A percentile compares a stretch with the other conserved stretches of the same genome.
Evolutionary conservation across 768 basidiomycete species (phyloP).

Genomic region (Ramaria rubella): DNA sequence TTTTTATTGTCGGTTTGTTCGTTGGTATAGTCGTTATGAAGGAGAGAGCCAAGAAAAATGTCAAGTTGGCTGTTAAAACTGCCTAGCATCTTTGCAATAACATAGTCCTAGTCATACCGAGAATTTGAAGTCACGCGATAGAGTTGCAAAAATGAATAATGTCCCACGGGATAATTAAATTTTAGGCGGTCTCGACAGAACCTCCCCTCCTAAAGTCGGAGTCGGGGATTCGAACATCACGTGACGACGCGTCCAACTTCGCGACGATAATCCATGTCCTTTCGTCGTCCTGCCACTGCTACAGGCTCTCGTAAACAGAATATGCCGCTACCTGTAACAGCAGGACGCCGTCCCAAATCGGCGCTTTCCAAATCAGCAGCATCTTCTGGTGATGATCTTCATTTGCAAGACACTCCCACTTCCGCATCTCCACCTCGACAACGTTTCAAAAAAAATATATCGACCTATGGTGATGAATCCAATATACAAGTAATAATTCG

Average conservation of each 20-base stretch:
- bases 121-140: no score
- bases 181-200: neutral
- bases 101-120: no score
- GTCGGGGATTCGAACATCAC: neutral
- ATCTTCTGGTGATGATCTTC: neutral
- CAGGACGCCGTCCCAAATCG: neutral
- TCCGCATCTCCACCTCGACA: conserved; percentile 3
- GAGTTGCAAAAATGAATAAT: no score
- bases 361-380: neutral
- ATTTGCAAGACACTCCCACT: neutral
- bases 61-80: conserved; percentile 56
- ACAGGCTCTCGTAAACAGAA: conserved; percentile 1
- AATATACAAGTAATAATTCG: conserved; percentile 94
- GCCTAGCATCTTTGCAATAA: conserved; percentile 39
- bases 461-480: conserved; percentile 46
- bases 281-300: conserved; percentile 8
- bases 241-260: conserved; percentile 4
- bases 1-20: conserved; percentile 75
- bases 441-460: neutral
- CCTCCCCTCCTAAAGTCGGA: neutral
- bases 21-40: conserved; percentile 69
- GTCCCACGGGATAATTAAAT: no score
- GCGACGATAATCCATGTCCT: neutral
- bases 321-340: neutral
- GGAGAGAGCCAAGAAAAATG: conserved; percentile 42